Evolutionary conservation across 805 yeast species (phyloP).

Genomic region (Teunomyces panamensis): DNA sequence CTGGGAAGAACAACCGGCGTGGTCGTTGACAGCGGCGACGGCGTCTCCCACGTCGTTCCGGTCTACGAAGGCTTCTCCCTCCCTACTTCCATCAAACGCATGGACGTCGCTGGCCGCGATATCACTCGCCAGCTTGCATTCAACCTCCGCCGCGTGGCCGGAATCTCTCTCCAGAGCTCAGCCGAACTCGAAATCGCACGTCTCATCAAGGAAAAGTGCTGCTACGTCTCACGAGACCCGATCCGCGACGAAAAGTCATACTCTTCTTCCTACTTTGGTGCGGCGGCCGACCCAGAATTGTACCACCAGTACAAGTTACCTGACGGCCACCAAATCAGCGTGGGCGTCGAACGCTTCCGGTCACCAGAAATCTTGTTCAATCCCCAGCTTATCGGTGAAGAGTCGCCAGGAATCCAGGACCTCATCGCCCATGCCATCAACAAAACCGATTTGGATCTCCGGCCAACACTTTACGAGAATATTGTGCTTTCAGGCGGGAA

Average conservation of each 20-base stretch:
- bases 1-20: constrained; percentile 89
- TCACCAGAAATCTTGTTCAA: constrained; percentile 81
- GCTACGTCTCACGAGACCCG: constrained; percentile 62
- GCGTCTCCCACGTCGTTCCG: constrained; percentile 84
- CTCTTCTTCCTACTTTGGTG: constrained; percentile 13
- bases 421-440: constrained; percentile 60
- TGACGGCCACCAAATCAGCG: constrained; percentile 68
- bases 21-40: constrained; percentile 90
- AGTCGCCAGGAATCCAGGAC: constrained; percentile 65
- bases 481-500: constrained; percentile 85
- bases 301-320: constrained; percentile 60
- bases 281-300: constrained; percentile 18
- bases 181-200: constrained; percentile 83
- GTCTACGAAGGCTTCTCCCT: constrained; percentile 86
- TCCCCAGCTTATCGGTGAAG: constrained; percentile 78
- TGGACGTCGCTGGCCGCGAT: constrained; percentile 85
- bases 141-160: constrained; percentile 62
- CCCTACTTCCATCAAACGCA: constrained; percentile 65
- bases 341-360: constrained; percentile 69
- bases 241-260: constrained; percentile 52
- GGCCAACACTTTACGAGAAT: constrained; percentile 64
- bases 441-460: constrained; percentile 74
- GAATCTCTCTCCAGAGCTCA: constrained; percentile 61
- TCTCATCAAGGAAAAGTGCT: constrained; percentile 69
- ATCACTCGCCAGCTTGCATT: constrained; percentile 72